These are phyloP conservation scores for Eragrostis nindensis DNA, from an alignment of 176 grass and related monocot species.

Conservation along the genomic window DNA sequence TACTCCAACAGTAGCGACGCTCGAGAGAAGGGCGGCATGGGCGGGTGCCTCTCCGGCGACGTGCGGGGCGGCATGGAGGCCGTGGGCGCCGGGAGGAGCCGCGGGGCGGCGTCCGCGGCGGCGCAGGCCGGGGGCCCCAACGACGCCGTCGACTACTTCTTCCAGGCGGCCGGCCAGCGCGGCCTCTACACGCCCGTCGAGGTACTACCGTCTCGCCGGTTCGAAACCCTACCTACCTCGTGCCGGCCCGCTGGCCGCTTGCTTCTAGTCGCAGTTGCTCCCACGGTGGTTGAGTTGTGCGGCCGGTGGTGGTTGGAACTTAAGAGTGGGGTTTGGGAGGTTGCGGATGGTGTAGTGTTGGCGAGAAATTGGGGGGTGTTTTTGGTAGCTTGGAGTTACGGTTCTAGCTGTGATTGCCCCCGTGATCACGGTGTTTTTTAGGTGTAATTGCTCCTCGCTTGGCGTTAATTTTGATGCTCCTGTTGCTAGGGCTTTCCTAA, in stretches of 20 bases:
- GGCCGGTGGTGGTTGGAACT: background rate
- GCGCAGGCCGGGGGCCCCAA: slow-evolving; percentile 43
- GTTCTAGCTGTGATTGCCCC: background rate
- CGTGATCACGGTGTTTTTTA: background rate
- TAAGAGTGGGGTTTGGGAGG: background rate
- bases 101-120: background rate
- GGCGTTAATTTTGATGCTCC: background rate
- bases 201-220: slow-evolving; percentile 40
- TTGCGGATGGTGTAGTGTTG: background rate
- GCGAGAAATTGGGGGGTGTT: background rate
- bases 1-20: no score
- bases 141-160: slow-evolving; percentile 74
- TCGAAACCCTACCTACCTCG: background rate
- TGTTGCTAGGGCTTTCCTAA: background rate
- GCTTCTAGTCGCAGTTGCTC: background rate
- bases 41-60: slow-evolving; percentile 72
- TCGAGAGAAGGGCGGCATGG: slow-evolving; percentile 44
- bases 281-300: background rate
- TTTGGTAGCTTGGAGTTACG: background rate
- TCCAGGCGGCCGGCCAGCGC: slow-evolving; percentile 65
- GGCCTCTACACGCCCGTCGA: slow-evolving; percentile 81
- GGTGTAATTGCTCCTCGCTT: background rate
- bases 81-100: slow-evolving; percentile 45
- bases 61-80: slow-evolving; percentile 74
- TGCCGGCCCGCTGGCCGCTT: background rate